These are phyloP conservation scores for Pulveroboletus sp. DNA, from an alignment of 1,284 basidiomycete genomes.

Conservation along the genomic window DNA sequence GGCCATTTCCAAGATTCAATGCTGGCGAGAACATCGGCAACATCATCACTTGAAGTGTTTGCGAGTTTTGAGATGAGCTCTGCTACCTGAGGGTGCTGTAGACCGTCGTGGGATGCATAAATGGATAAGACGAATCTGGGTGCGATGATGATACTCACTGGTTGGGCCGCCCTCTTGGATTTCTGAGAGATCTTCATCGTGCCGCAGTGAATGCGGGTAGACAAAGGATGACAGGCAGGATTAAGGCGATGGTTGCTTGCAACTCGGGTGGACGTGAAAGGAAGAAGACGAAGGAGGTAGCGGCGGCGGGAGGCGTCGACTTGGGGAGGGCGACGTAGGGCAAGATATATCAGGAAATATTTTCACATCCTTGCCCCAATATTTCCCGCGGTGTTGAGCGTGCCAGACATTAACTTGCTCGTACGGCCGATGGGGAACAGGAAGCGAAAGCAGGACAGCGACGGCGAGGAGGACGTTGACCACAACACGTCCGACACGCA, in stretches of 20 bases:
- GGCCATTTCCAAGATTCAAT: slow-evolving; percentile 92
- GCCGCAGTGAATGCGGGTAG: slow-evolving; percentile 51
- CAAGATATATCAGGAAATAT: slow-evolving; percentile 38
- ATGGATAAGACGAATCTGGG: slow-evolving; percentile 28
- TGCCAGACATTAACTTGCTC: no score
- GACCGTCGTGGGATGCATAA: slow-evolving; percentile 25
- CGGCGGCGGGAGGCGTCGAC: slow-evolving; percentile 3
- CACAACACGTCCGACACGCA: slow-evolving; percentile 13
- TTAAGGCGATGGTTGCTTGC: slow-evolving; percentile 7
- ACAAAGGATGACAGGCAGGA: slow-evolving; percentile 23
- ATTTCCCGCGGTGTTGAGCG: slow-evolving; percentile 25
- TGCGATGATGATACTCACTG: slow-evolving; percentile 47
- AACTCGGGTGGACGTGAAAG: slow-evolving; percentile 16
- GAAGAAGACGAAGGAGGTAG: slow-evolving; percentile 20
- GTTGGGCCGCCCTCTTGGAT: slow-evolving; percentile 72
- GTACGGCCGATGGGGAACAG: slow-evolving; percentile 14
- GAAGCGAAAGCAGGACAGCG: slow-evolving; percentile 38
- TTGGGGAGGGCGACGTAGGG: slow-evolving; percentile 30
- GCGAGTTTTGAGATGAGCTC: slow-evolving; percentile 73
- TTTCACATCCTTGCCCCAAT: slow-evolving; percentile 17
- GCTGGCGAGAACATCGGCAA: slow-evolving; percentile 61
- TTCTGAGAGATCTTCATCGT: slow-evolving; percentile 81
- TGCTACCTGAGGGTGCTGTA: slow-evolving; percentile 73
- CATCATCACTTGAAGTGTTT: slow-evolving; percentile 63
- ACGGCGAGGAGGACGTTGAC: slow-evolving; percentile 29